A percentile compares a stretch with the other conserved stretches of the same genome.
Evolutionary conservation across 257 asterid genomes (phyloP).

Genomic region (Eustoma russellianum): DNA sequence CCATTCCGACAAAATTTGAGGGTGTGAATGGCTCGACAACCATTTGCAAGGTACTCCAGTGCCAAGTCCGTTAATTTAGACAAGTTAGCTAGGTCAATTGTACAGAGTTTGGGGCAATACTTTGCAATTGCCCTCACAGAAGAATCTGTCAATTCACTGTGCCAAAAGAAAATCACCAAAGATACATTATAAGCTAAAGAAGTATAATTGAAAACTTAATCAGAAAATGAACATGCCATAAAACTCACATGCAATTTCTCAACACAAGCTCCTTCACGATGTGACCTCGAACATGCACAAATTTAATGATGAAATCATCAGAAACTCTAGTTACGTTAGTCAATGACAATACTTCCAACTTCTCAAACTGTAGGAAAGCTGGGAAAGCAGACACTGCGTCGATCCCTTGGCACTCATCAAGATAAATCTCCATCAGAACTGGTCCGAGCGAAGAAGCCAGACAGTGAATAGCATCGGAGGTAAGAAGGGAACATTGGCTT

Average conservation of each 20-base stretch:
- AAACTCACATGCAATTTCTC: constrained; percentile 65
- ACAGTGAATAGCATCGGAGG: constrained; percentile 55
- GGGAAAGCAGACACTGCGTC: constrained; percentile 74
- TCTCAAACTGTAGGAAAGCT: constrained; percentile 48
- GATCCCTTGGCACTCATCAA: constrained; percentile 56
- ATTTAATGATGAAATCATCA: constrained; percentile 51
- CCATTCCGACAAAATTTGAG: constrained; percentile 56
- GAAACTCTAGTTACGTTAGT: constrained; percentile 56
- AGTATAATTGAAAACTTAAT: neutral
- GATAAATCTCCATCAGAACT: constrained; percentile 62
- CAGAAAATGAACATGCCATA: neutral
- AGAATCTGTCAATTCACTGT: constrained; percentile 67
- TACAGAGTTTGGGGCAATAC: constrained; percentile 44
- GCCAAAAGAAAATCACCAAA: constrained; percentile 9
- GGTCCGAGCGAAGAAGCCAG: constrained; percentile 51
- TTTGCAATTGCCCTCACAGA: constrained; percentile 56
- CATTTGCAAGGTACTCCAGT: constrained; percentile 73
- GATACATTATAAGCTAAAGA: neutral
- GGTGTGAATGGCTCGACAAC: constrained; percentile 52
- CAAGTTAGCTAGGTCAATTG: constrained; percentile 59
- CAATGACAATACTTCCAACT: constrained; percentile 77
- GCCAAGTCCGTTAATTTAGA: constrained; percentile 68
- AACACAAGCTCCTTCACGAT: constrained; percentile 75
- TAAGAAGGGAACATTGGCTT: constrained; percentile 74
- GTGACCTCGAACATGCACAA: constrained; percentile 44